Evolutionary conservation across 139 green algal species (phyloP).

Genomic region (Coelastrella sp.): DNA sequence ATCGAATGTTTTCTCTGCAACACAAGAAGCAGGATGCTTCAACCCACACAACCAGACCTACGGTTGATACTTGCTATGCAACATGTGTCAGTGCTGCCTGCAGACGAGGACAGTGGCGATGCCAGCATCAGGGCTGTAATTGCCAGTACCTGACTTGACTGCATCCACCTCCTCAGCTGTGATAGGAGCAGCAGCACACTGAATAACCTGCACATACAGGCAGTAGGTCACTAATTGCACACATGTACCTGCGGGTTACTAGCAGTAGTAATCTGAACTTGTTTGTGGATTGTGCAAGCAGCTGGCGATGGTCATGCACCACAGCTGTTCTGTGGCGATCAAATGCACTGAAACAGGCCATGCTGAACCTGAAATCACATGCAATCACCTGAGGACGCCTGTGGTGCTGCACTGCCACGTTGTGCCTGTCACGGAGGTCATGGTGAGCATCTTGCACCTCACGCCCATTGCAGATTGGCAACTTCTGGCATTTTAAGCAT

Average conservation of each 20-base stretch:
- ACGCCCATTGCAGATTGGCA: background rate
- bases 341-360: background rate
- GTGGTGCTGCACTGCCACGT: background rate
- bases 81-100: too few relatives aligned
- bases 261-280: background rate
- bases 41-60: too few relatives aligned
- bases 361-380: background rate
- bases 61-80: too few relatives aligned
- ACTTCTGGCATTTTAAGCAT: too few relatives aligned
- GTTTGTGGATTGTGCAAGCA: too few relatives aligned
- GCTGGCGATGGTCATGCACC: too few relatives aligned
- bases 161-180: slow-evolving; percentile 32
- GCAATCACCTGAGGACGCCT: slow-evolving; percentile 32
- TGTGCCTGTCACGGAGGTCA: slow-evolving; percentile 1
- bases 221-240: background rate
- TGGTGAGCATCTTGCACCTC: background rate
- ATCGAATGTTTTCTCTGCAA: slow-evolving; percentile 71
- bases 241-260: background rate
- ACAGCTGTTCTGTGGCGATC: background rate
- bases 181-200: slow-evolving; percentile 21
- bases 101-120: too few relatives aligned
- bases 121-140: too few relatives aligned
- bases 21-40: background rate
- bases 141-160: background rate
- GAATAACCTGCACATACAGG: slow-evolving; percentile 7